Percentiles rank a stretch among this genome's conserved stretches.
Conservation (phyloP, 2,329 filamentous ascomycete genomes). For the Akanthomyces muscarius region DNA sequence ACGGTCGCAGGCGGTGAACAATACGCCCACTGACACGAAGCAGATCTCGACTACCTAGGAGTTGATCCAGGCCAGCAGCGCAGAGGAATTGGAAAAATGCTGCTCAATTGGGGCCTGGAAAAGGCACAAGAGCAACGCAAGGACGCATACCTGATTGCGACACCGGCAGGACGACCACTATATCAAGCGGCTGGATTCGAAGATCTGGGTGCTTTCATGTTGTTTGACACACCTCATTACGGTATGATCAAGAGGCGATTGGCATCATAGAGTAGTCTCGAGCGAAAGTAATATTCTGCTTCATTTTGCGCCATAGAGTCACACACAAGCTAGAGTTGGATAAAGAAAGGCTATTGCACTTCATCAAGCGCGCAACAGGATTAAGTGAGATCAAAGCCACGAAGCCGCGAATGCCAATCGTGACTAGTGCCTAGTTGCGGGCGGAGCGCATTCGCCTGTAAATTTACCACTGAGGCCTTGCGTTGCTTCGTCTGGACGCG, state of each 20-base stretch:
- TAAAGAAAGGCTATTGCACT: not conserved
- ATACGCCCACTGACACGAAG: not conserved
- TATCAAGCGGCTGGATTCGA: slow-evolving; percentile 13
- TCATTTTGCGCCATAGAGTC: not conserved
- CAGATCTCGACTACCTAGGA: slow-evolving; percentile 21
- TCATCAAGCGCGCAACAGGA: not conserved
- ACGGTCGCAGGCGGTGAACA: not conserved
- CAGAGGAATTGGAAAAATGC: slow-evolving; percentile 21
- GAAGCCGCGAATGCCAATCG: not conserved
- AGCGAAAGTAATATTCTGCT: not conserved
- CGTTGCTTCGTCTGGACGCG: not conserved
- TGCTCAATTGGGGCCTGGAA: slow-evolving; percentile 20
- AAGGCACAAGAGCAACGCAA: slow-evolving; percentile 15
- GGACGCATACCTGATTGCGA: slow-evolving; percentile 16
- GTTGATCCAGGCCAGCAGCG: slow-evolving; percentile 21
- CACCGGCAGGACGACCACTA: slow-evolving; percentile 12
- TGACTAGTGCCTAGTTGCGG: not conserved
- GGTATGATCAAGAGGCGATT: slow-evolving; percentile 11
- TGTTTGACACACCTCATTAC: slow-evolving; percentile 11
- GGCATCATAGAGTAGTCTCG: not conserved
- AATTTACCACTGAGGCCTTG: not conserved
- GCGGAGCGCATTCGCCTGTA: not conserved
- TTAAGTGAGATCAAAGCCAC: not conserved
- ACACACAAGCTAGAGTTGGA: not conserved
- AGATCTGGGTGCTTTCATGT: not conserved